phyloP scores from a whole-genome alignment of 441 rosid genomes.

The Isatis lusitanica region DNA sequence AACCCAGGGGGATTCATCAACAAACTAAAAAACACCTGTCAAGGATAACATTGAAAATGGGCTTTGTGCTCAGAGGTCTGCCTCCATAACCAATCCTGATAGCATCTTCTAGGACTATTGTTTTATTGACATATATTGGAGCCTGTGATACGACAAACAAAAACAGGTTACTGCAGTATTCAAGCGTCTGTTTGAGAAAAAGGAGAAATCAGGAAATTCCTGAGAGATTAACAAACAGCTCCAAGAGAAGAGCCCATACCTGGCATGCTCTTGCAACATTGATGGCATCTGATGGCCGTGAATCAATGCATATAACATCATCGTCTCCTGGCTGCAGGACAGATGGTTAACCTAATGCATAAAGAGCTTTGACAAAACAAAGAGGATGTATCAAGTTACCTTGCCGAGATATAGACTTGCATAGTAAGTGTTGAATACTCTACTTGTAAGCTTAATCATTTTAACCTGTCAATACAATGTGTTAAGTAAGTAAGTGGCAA shows the following conservation, averaged over 20 bases:
- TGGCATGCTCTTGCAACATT: slow-evolving; percentile 78
- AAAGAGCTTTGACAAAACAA: slow-evolving; percentile 7
- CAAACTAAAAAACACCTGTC: slow-evolving; percentile 59
- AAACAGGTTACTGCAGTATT: background rate
- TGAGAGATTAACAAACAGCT: background rate
- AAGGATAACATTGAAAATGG: slow-evolving; percentile 68
- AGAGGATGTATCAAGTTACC: slow-evolving; percentile 47
- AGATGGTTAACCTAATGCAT: slow-evolving; percentile 19
- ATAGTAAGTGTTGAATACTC: slow-evolving; percentile 66
- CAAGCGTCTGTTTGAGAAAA: background rate
- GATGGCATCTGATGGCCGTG: slow-evolving; percentile 94
- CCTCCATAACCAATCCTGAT: slow-evolving; percentile 74
- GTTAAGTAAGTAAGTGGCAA: background rate
- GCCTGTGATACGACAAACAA: slow-evolving; percentile 51
- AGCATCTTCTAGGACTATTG: slow-evolving; percentile 74
- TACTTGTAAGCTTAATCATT: slow-evolving; percentile 83
- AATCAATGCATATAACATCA: slow-evolving; percentile 61
- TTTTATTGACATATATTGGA: slow-evolving; percentile 79
- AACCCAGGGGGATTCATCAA: slow-evolving; percentile 2
- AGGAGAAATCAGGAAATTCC: background rate
- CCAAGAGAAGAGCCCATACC: slow-evolving; percentile 41
- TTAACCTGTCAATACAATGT: slow-evolving; percentile 54
- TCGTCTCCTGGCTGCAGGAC: slow-evolving; percentile 66
- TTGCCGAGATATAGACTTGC: slow-evolving; percentile 69
- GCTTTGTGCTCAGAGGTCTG: slow-evolving; percentile 49